A percentile compares a stretch with the other conserved stretches of the same genome.
Conservation (phyloP, 768 basidiomycete genomes). For the Amanita thiersii region DNA sequence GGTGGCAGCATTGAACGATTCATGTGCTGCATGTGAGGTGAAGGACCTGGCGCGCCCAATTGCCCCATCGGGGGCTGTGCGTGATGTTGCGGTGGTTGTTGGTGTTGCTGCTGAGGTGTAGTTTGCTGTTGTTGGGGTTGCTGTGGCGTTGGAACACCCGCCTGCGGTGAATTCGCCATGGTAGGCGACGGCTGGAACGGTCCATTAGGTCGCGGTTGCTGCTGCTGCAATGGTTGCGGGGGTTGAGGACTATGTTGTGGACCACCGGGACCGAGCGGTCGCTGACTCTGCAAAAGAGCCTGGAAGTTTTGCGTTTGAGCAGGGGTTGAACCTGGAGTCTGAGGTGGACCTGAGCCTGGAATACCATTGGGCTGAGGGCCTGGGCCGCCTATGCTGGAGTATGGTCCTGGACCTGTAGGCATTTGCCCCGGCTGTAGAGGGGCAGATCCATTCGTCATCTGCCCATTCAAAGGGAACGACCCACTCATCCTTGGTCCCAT, state of each 20-base stretch:
- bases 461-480: constrained; percentile 15
- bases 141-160: constrained; percentile 16
- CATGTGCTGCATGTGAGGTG: constrained; percentile 6
- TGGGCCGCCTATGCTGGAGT: constrained; percentile 19
- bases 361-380: constrained; percentile 39
- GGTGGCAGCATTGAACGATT: constrained; percentile 7
- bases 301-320: constrained; percentile 19
- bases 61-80: constrained; percentile 15
- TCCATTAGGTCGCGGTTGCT: constrained; percentile 33
- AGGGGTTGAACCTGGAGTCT: constrained; percentile 19
- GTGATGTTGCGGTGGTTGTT: constrained; percentile 18
- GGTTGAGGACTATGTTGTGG: constrained; percentile 18
- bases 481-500: constrained; percentile 15
- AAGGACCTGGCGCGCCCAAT: neutral
- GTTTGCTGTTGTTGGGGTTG: constrained; percentile 13
- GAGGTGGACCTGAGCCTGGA: constrained; percentile 20
- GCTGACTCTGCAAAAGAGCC: constrained; percentile 2
- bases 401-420: constrained; percentile 8
- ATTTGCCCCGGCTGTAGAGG: constrained; percentile 14
- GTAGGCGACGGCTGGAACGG: constrained; percentile 55
- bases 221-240: constrained; percentile 16
- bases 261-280: constrained; percentile 5
- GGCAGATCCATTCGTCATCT: constrained; percentile 18
- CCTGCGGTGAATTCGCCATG: constrained; percentile 54
- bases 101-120: constrained; percentile 23